These are phyloP conservation scores for Coemansia asiatica DNA, from an alignment of 192 early-diverging fungal species.

Conservation along the genomic window DNA sequence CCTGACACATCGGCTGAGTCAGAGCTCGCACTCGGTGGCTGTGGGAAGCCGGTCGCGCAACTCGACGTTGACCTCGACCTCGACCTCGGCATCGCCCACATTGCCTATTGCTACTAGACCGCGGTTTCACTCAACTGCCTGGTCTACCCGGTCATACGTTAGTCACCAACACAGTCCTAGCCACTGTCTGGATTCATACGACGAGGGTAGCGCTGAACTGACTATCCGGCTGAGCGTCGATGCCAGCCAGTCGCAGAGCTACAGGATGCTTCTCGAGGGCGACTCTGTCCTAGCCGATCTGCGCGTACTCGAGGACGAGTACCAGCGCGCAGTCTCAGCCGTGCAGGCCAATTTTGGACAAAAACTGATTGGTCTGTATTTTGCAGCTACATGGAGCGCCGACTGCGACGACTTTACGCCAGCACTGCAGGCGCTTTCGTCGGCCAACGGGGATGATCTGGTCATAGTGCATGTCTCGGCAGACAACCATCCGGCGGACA, in stretches of 20 bases:
- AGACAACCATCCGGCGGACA: conserved; percentile 48
- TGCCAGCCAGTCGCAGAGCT: conserved; percentile 46
- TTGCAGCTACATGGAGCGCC: conserved; percentile 53
- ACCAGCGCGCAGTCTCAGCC: conserved; percentile 32
- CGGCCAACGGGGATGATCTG: conserved; percentile 34
- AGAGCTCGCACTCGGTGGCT: conserved; percentile 23
- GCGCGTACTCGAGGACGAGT: conserved; percentile 42
- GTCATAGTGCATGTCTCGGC: conserved; percentile 41
- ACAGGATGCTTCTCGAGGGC: conserved; percentile 45
- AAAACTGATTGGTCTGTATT: conserved; percentile 40
- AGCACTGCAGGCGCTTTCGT: conserved; percentile 29
- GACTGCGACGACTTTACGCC: conserved; percentile 54
- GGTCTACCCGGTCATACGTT: conserved; percentile 16
- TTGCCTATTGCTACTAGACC: conserved; percentile 41
- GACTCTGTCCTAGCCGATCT: conserved; percentile 40
- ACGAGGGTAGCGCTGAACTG: conserved; percentile 25
- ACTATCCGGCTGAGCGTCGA: conserved; percentile 51
- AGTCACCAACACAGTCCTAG: conserved; percentile 9
- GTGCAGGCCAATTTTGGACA: conserved; percentile 28
- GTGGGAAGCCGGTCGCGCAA: background rate
- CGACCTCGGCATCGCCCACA: conserved; percentile 25
- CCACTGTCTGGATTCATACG: background rate
- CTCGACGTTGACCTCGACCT: background rate
- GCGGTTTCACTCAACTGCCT: conserved; percentile 40
- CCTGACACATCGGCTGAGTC: conserved; percentile 37